These are phyloP conservation scores for Bauhinia variegata DNA, from an alignment of 306 rosid species.

Conservation along the genomic window DNA sequence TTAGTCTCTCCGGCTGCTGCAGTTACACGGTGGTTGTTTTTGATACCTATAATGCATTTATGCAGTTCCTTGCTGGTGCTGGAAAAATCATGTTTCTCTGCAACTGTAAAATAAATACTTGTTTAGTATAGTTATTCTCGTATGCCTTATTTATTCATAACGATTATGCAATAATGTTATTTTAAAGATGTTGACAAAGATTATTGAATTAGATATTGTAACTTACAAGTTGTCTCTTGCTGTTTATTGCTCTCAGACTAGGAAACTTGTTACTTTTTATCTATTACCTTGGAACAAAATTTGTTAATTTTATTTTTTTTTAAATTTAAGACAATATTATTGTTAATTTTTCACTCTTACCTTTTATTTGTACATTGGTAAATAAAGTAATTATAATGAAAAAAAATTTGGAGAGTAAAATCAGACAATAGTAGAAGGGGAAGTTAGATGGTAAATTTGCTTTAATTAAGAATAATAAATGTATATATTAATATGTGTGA, in stretches of 20 bases:
- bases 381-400: too few species aligned
- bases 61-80: slow-evolving; percentile 37
- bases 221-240: slow-evolving; percentile 25
- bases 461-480: too few species aligned
- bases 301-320: too few species aligned
- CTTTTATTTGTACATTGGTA: too few species aligned
- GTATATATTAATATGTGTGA: too few species aligned
- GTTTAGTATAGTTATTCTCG: slow-evolving; percentile 45
- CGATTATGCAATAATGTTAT: slow-evolving; percentile 41
- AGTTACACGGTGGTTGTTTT: slow-evolving; percentile 34
- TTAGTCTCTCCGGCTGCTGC: slow-evolving; percentile 33
- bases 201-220: slow-evolving; percentile 21
- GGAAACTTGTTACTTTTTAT: too few species aligned
- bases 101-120: slow-evolving; percentile 64
- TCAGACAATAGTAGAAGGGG: too few species aligned
- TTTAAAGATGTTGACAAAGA: slow-evolving; percentile 27
- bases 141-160: slow-evolving; percentile 41
- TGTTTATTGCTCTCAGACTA: slow-evolving; percentile 2
- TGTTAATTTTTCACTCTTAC: too few species aligned
- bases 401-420: too few species aligned
- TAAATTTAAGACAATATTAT: too few species aligned
- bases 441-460: too few species aligned
- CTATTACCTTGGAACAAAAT: too few species aligned
- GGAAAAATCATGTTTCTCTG: slow-evolving; percentile 47
- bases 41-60: slow-evolving; percentile 35